Conservation (phyloP, 495 filamentous ascomycete genomes). For the Hyaloscypha finlandica region DNA sequence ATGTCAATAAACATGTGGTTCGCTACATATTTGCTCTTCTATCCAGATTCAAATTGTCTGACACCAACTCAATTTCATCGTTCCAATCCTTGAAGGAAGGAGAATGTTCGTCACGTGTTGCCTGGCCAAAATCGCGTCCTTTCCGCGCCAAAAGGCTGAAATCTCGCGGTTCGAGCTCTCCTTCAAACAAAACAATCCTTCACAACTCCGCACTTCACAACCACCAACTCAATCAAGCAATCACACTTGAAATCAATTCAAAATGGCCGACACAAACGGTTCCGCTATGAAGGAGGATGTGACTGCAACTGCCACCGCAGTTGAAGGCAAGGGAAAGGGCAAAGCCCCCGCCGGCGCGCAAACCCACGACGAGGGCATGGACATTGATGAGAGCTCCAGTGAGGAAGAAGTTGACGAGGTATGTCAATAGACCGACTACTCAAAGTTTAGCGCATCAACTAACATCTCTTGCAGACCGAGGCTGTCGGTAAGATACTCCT, state of each 20-base stretch:
- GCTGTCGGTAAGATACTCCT: constrained; percentile 23
- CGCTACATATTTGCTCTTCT: too few relatives aligned
- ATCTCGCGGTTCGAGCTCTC: not conserved
- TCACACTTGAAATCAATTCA: constrained; percentile 18
- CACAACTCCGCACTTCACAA: not conserved
- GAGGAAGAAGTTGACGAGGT: constrained; percentile 64
- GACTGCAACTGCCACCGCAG: not conserved
- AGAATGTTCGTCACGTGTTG: constrained; percentile 7
- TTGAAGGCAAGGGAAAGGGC: constrained; percentile 53
- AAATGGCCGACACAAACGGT: constrained; percentile 27
- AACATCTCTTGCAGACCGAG: constrained; percentile 19
- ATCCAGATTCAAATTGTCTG: too few relatives aligned
- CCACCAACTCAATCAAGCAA: not conserved
- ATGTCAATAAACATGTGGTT: too few relatives aligned
- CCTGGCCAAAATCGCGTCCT: not conserved
- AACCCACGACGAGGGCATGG: constrained; percentile 63
- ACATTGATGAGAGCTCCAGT: constrained; percentile 59
- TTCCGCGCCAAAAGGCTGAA: not conserved
- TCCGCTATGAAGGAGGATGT: constrained; percentile 18
- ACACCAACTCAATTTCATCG: too few relatives aligned
- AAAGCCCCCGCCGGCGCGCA: constrained; percentile 48
- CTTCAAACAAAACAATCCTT: not conserved
- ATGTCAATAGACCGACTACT: constrained; percentile 25
- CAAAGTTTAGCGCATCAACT: constrained; percentile 9
- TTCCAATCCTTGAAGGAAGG: not conserved